phyloP scores from a whole-genome alignment of 2,329 filamentous ascomycete genomes.

The Fusarium euwallaceae region DNA sequence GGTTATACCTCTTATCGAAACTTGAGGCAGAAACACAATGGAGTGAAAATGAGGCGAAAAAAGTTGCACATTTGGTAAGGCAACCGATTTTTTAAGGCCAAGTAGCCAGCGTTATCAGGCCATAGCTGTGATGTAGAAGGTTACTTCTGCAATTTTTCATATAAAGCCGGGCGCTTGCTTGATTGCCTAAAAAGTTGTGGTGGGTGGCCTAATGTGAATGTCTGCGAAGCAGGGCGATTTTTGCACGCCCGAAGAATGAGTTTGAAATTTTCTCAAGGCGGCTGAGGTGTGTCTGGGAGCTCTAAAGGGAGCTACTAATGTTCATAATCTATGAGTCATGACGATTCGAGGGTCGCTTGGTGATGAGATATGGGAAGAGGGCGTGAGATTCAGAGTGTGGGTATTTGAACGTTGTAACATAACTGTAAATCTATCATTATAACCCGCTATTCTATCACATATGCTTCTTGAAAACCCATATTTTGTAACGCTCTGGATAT shows the following conservation, averaged over 20 bases:
- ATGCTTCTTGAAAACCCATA: not conserved
- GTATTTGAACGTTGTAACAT: not conserved
- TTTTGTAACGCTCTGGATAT: not conserved
- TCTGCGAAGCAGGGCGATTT: not conserved
- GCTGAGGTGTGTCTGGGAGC: not conserved
- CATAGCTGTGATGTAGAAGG: not conserved
- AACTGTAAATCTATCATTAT: not conserved
- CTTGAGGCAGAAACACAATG: not conserved
- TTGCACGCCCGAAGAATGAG: not conserved
- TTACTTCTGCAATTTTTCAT: not conserved
- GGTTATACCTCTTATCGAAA: not conserved
- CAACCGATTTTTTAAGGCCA: not conserved
- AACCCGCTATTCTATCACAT: not conserved
- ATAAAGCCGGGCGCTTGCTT: not conserved
- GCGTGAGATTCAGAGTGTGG: not conserved
- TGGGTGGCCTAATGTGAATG: not conserved
- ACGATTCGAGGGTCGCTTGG: not conserved
- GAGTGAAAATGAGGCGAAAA: not conserved
- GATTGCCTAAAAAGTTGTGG: not conserved
- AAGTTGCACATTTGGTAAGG: not conserved
- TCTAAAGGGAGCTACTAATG: not conserved
- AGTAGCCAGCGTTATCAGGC: not conserved
- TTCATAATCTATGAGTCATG: not conserved
- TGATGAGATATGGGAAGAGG: not conserved
- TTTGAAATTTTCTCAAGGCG: not conserved